Evolutionary conservation across 768 basidiomycete genomes (phyloP), one percentile per base, ranked within the genome.

Genomic region (Boletus edulis): DNA sequence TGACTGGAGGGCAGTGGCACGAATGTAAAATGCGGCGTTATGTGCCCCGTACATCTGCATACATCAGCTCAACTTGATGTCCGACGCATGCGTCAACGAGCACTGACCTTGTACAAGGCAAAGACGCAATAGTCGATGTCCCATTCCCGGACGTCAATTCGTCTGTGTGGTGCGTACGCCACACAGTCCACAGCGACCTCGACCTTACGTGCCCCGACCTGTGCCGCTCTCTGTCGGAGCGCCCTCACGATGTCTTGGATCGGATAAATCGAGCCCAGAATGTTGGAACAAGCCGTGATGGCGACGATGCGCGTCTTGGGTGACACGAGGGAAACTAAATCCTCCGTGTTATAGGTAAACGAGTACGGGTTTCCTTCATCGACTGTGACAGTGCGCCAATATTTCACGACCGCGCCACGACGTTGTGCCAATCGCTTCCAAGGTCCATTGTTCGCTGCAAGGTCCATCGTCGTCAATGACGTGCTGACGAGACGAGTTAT

Each of bases 131-230:
- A 90, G 59, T 93, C 87, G 35, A 89, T 76, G 50, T 89, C 88
- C 90, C 89, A 91, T 46, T 78, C 82, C 54, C 77, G 80, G 15
- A 89, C 89, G 60, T 91, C 84, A 31, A 91, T 82, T 52, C 73
- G 69, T 14, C 87, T 75, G 63, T 91, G 88, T 0, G 89, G 88
- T 5, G 87, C 86, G 60, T 86, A 90, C 3, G 88, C 88, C 3
- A 91, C 90, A 57, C 88, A 89, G 62, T 91, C 90, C 3, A 91
- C 76, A 1, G 78, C 81, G 14, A 90, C 74, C 67, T 91, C 84
- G 29, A 89, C 71, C 65, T 87, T 85, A 54, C 66, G 66, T 12
- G 79, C 77, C 24, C 87, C 85, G 49, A 78, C 72, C 18, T 76
- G 74, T 40, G 69, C 71, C 3, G 84, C 86, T 17, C 76, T 73